phyloP scores from a whole-genome alignment of 75 land plant genomes.

The Sequoia sempervirens region DNA sequence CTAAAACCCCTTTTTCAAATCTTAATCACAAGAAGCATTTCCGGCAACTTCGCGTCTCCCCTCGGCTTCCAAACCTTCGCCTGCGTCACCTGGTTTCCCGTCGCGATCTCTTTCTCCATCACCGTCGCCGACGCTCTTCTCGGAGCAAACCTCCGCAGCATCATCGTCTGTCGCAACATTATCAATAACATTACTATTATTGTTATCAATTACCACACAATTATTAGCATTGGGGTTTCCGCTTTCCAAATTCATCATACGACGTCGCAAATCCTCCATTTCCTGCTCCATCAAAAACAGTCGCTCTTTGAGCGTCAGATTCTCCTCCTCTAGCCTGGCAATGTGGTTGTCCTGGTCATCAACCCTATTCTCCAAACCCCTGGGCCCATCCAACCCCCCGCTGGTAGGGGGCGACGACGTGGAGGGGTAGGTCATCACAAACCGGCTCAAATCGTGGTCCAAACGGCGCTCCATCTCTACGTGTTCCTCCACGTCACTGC shows the following conservation, averaged over 20 bases:
- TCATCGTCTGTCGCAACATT: conserved; percentile 17
- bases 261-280: conserved; percentile 60
- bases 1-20: not conserved
- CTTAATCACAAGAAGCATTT: not conserved
- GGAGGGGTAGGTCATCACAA: conserved; percentile 85
- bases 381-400: conserved; percentile 19
- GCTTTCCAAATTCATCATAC: conserved; percentile 37
- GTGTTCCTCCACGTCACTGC: conserved; percentile 88
- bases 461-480: conserved; percentile 82
- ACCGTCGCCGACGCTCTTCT: conserved; percentile 31
- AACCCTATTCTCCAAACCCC: conserved; percentile 48
- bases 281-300: conserved; percentile 87
- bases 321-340: conserved; percentile 89
- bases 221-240: conserved; percentile 6
- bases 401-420: not conserved
- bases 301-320: conserved; percentile 82
- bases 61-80: not conserved
- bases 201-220: not conserved
- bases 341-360: conserved; percentile 82
- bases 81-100: not conserved
- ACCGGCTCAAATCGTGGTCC: conserved; percentile 89
- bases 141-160: conserved; percentile 27
- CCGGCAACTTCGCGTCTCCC: not conserved
- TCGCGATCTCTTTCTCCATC: conserved; percentile 5
- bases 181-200: conserved; percentile 9